phyloP scores from a whole-genome alignment of 441 rosid species.

The Pelargonium fulgidum region DNA sequence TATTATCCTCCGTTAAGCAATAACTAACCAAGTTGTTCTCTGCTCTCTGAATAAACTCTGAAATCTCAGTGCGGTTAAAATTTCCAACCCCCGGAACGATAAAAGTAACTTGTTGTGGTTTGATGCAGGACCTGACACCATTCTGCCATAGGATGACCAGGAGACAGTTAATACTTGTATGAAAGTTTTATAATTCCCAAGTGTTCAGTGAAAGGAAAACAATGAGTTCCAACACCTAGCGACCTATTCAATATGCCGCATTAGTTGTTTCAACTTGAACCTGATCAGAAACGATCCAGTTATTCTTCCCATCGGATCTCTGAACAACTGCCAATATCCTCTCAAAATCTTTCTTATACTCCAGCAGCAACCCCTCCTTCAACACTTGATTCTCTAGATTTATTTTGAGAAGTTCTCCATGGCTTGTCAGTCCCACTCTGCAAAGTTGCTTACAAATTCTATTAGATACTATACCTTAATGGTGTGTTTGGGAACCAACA shows the following conservation, averaged over 20 bases:
- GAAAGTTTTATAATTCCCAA: slow-evolving; percentile 18
- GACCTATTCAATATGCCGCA: slow-evolving; percentile 40
- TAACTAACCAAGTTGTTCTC: slow-evolving; percentile 63
- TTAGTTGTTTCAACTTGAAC: slow-evolving; percentile 48
- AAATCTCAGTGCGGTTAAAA: slow-evolving; percentile 52
- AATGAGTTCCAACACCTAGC: slow-evolving; percentile 37
- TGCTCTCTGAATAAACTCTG: slow-evolving; percentile 56
- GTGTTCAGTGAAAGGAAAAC: slow-evolving; percentile 8
- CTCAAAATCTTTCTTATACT: slow-evolving; percentile 79
- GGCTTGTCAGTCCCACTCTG: slow-evolving; percentile 52
- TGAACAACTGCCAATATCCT: slow-evolving; percentile 72
- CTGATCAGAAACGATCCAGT: slow-evolving; percentile 99
- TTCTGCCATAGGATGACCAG: slow-evolving; percentile 41
- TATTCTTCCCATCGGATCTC: slow-evolving; percentile 91
- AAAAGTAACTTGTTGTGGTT: slow-evolving; percentile 76
- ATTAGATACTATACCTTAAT: background rate
- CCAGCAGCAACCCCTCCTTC: slow-evolving; percentile 66
- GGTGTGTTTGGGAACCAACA: too few species aligned
- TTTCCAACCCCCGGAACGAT: slow-evolving; percentile 69
- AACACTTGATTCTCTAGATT: slow-evolving; percentile 54
- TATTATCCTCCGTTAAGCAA: slow-evolving; percentile 14
- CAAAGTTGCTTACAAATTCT: slow-evolving; percentile 20
- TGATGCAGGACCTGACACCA: slow-evolving; percentile 63
- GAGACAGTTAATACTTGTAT: background rate
- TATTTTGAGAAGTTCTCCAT: slow-evolving; percentile 62